Evolutionary conservation across 148 eudicot genomes (phyloP), one percentile per base, ranked within the genome.

Genomic region (Fagopyrum homotropicum): DNA sequence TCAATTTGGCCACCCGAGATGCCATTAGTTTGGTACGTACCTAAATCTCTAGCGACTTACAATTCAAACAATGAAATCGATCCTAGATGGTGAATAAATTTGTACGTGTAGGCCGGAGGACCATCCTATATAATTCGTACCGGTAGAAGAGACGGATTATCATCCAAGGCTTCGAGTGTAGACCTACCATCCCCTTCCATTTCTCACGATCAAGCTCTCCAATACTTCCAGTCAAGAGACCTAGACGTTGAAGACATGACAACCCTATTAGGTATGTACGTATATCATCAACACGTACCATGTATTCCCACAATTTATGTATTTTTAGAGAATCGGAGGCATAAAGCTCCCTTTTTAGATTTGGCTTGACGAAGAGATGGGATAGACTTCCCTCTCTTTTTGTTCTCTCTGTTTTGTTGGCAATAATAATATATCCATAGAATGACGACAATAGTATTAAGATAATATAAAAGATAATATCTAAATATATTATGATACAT

Each of bases 81-180:
- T 50, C 40, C 40, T 1, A 35, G 40, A 35, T 35, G 40, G 40
- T 35, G 40, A 35, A 35, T 35, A 2, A 35, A 35, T 35, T 35
- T 35, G 40, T 35, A 35, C 14, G 14, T 57, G 63, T 85, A 92
- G 95, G 85, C 96, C 4, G 98, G 98, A 45, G 96, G 86, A 71
- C 96, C 98, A 77, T 93, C 98, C 4, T 92, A 93, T 81, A 89
- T 88, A 4, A 88, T 93, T 43, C 80, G 76, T 6, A 79, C 92
- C 7, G 98, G 98, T 74, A 87, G 98, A 86, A 87, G 79, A 72
- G 98, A 93, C 52, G 98, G 98, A 45, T 9, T 75, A 0, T 80
- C 87, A 7, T 90, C 98, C 73, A 83, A 83, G 46, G 89, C 83
- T 29, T 84, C 86, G 51, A 71, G 80, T 72, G 89, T 90, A 44